Percentiles rank a stretch among this genome's conserved stretches.
Evolutionary conservation across 768 basidiomycete species (phyloP).

Genomic region (Cyathus striatus): DNA sequence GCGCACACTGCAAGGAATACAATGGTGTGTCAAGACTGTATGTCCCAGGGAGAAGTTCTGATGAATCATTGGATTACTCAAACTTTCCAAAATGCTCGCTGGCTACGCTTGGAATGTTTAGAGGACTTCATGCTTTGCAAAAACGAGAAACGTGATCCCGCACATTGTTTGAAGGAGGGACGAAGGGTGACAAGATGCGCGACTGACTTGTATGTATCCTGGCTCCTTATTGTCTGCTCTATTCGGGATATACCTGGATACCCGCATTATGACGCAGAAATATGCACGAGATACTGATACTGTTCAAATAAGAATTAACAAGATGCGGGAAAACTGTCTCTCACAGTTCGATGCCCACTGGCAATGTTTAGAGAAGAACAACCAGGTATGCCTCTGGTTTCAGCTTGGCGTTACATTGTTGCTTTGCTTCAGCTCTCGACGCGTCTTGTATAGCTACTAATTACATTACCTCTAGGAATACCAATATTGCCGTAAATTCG

Average conservation of each 20-base stretch:
- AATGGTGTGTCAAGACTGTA: constrained; percentile 56
- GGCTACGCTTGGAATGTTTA: too few relatives aligned
- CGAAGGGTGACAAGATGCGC: constrained; percentile 94
- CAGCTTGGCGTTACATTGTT: background rate
- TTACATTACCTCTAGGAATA: constrained; percentile 57
- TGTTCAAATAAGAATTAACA: too few relatives aligned
- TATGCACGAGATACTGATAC: too few relatives aligned
- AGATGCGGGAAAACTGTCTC: constrained; percentile 90
- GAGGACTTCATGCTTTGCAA: constrained; percentile 88
- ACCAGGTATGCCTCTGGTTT: constrained; percentile 66
- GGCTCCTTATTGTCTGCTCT: background rate
- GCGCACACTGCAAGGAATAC: constrained; percentile 91
- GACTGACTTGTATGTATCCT: constrained; percentile 73
- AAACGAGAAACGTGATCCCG: constrained; percentile 84
- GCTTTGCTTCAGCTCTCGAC: background rate
- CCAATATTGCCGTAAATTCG: constrained; percentile 83
- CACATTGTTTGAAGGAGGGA: constrained; percentile 93
- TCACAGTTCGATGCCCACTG: constrained; percentile 88
- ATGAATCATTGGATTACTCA: background rate
- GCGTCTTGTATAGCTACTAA: background rate
- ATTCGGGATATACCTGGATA: too few relatives aligned
- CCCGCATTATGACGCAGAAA: too few relatives aligned
- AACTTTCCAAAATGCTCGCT: too few relatives aligned
- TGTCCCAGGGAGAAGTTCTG: background rate
- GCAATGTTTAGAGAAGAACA: constrained; percentile 90